A percentile compares a stretch with the other conserved stretches of the same genome.
Evolutionary conservation across 345 rosid species (phyloP).

Genomic region (Trapa incisa): DNA sequence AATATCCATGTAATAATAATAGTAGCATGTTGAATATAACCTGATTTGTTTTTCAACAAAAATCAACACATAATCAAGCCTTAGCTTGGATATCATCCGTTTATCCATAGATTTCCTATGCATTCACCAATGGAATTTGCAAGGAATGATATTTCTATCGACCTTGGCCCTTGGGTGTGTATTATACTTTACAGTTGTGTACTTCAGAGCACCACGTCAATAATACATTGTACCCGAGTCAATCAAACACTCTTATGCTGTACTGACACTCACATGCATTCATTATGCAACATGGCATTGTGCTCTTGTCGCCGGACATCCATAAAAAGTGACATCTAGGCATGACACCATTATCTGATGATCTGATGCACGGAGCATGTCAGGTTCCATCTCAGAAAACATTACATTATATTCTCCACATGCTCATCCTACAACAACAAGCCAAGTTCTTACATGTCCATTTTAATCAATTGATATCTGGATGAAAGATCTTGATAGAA

Average conservation of each 20-base stretch:
- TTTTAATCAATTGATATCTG: no score
- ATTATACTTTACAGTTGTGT: not conserved
- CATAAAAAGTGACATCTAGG: not conserved
- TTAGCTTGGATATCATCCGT: no score
- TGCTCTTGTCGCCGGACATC: not conserved
- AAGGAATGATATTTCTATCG: no score
- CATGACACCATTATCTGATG: conserved; percentile 2
- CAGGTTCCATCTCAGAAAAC: not conserved
- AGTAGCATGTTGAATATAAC: not conserved
- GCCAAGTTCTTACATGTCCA: no score
- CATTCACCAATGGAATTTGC: no score
- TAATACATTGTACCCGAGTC: not conserved
- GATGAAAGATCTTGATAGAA: no score
- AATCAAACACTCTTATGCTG: not conserved
- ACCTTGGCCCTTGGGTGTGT: no score
- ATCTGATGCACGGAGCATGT: not conserved
- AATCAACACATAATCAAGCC: no score
- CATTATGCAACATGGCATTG: not conserved
- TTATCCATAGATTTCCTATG: no score
- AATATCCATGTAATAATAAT: not conserved
- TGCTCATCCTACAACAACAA: no score
- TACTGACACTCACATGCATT: not conserved
- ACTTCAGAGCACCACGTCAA: not conserved
- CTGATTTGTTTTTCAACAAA: no score
- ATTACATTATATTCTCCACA: no score